Conservation (phyloP, 176 grass and related monocot genomes). For the Lolium multiflorum region DNA sequence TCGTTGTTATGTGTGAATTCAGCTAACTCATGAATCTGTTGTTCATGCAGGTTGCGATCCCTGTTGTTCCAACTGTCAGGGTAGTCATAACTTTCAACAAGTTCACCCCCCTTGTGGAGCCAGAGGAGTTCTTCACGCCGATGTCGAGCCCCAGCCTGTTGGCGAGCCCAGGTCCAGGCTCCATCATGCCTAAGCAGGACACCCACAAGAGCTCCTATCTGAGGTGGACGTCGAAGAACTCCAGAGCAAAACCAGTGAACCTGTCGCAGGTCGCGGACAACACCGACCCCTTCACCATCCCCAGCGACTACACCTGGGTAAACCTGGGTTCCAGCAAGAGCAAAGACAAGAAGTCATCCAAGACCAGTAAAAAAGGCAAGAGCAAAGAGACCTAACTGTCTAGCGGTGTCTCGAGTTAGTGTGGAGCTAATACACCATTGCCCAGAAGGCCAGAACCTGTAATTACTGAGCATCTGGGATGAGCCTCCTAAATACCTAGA, state of each 20-base stretch:
- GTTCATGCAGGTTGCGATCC: constrained; percentile 81
- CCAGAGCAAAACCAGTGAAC: constrained; percentile 72
- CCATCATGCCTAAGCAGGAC: constrained; percentile 54
- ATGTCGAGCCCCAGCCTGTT: constrained; percentile 94
- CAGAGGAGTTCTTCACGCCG: constrained; percentile 96
- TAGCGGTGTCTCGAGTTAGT: constrained; percentile 8
- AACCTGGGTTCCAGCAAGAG: constrained; percentile 68
- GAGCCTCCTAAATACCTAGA: constrained; percentile 19
- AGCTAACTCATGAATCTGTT: constrained; percentile 7
- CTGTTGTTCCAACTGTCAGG: constrained; percentile 89
- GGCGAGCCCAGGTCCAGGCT: constrained; percentile 60
- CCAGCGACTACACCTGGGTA: constrained; percentile 85
- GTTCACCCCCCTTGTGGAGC: constrained; percentile 77
- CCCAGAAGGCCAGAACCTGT: constrained; percentile 63
- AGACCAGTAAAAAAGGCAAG: constrained; percentile 68
- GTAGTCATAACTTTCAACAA: constrained; percentile 94
- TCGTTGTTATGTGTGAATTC: background rate
- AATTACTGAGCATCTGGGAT: constrained; percentile 51
- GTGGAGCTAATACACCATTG: constrained; percentile 11
- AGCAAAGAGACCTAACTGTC: constrained; percentile 45
- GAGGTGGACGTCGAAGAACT: constrained; percentile 59
- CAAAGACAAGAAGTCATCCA: constrained; percentile 66
- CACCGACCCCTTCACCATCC: constrained; percentile 78
- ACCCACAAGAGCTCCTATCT: constrained; percentile 73
- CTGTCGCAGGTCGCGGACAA: constrained; percentile 77